Base-by-base conservation (phyloP, 2,329 filamentous ascomycete species). In the Colletotrichum sansevieriae region DNA sequence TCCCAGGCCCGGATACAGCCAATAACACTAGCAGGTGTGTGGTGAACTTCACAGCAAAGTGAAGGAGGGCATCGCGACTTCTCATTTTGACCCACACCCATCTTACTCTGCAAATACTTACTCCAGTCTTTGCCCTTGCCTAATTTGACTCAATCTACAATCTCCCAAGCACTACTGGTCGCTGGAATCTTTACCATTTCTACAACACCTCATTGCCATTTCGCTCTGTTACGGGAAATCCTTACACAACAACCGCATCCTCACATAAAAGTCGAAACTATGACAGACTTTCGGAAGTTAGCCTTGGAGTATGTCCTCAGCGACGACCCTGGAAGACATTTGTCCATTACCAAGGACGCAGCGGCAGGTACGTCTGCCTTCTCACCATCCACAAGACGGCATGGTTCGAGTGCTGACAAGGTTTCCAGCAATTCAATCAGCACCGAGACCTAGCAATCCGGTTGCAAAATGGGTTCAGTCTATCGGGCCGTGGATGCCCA, bases 401-500 rank as follows among this genome's bases (percentile, higher is more conserved):
- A 15, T 12, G 18, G 11, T 13, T 11, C 43, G 52, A 33, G 12
- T 58, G 49, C 62, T 69, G 35, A 68, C 43, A 59, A 71, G 33
- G 65, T 75, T 4, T 22, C 18, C 44, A 85, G 84, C 82, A 69
- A 84, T 87, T 22, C 78, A 85, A 74, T 76, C 75, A 63, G 79
- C 83, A 8, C 71, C 81, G 0, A 77, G 82, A 46, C 81, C 76
- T 71, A 81, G 83, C 55, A 80, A 83, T 55, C 80, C 83, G 3
- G 80, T 88, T 49, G 84, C 83, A 15, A 83, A 84, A 73, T 88
- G 85, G 85, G 85, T 87, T 33, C 83, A 85, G 52, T 84, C 85
- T 41, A 84, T 88, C 63, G 82, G 85, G 72, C 82, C 81, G 63
- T 88, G 86, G 86, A 85, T 88, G 79, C 83, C 82, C 15, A 79